Base-by-base conservation (phyloP, 2,329 filamentous ascomycete species). In the Monosporascus sp. region DNA sequence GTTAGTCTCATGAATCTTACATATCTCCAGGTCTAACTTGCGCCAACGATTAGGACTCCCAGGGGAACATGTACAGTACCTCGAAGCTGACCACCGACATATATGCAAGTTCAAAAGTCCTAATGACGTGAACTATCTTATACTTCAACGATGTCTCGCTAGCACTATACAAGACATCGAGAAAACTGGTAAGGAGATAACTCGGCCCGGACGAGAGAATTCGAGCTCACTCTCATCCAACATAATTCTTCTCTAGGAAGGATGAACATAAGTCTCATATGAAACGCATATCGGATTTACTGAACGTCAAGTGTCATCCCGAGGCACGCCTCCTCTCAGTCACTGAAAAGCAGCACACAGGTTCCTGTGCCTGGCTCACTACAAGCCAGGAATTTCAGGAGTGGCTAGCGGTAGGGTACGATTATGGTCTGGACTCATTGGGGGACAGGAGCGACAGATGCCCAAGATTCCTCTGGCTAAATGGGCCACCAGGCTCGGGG, bases 351-450 rank as follows among this genome's bases (percentile, higher is more conserved):
- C 54, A 62, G n/a, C 57, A 62, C 20, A 20, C 43, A 6, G 63
- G 64, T 5, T 65, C 64, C 5, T 66, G 65, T 41, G 53, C 61
- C 27, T 68, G 65, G 65, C 40, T 67, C 3, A 58, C 60, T 5
- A 40, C 44, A 5, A 57, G 62, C 22, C 37, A 48, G 6, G 51
- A 34, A 3, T 67, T 65, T 48, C 58, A 55, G 5, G 53, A 59
- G 20, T 66, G 66, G 66, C 56, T 60, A 8, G 54, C 62, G 11
- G 19, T 50, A 51, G 43, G 51, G 2, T n/a, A 52, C 8, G 5
- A 34, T 7, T 34, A 5, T 14, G 31, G 11, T 5, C 31, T 34
- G 5, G 31, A 11, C 31, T 14, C 31, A 14, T 14, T 14, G 31
- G 11, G 9, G 31, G 11, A 45, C 19, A 45, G 6, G 19, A 6